phyloP scores from a whole-genome alignment of 345 rosid species.

The Litchi chinensis region DNA sequence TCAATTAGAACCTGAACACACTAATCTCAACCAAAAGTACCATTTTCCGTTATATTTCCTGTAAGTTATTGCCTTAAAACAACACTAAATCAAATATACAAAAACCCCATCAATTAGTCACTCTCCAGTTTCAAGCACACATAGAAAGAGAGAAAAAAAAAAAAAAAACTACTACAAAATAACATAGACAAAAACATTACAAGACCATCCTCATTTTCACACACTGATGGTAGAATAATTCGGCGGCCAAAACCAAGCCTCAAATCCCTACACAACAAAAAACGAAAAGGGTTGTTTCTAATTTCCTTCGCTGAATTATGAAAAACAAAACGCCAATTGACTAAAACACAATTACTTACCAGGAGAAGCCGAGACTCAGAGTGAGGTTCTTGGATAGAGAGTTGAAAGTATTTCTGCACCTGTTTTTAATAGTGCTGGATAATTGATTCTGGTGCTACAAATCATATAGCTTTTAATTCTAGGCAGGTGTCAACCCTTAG shows the following conservation, averaged over 20 bases:
- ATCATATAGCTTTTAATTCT: not conserved
- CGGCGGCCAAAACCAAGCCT: conserved; percentile 19
- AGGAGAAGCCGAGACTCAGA: conserved; percentile 33
- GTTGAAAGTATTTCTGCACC: not conserved
- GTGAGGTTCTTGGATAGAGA: conserved; percentile 30
- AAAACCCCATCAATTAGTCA: too few relatives aligned
- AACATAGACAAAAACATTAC: not conserved
- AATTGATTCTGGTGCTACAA: not conserved
- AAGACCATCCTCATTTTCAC: not conserved
- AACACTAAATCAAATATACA: too few relatives aligned
- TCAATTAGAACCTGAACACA: not conserved
- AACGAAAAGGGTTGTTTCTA: not conserved
- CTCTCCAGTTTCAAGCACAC: not conserved
- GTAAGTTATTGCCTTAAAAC: not conserved
- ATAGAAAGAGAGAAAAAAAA: too few relatives aligned
- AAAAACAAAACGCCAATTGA: not conserved
- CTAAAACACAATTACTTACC: conserved; percentile 26
- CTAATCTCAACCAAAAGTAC: not conserved
- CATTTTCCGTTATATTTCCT: not conserved
- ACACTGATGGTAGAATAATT: not conserved
- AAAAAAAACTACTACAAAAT: too few relatives aligned
- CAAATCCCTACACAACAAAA: conserved; percentile 21
- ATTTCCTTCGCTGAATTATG: not conserved
- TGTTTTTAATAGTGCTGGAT: not conserved
- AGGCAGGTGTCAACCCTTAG: not conserved